Evolutionary conservation across 495 filamentous ascomycete genomes (phyloP).

Genomic region (Hypoxylon lienhwacheense): DNA sequence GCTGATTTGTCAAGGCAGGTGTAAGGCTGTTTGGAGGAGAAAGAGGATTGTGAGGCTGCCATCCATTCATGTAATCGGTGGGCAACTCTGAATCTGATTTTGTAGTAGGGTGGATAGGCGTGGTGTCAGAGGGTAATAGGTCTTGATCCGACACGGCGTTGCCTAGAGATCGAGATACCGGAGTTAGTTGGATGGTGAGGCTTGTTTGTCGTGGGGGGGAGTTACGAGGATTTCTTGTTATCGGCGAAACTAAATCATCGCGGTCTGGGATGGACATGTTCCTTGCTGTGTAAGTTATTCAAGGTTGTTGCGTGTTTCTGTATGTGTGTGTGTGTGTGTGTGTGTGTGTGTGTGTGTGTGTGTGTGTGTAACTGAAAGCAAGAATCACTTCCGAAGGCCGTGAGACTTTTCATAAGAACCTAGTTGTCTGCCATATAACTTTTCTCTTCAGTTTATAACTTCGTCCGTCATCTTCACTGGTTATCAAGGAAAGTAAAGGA

Average conservation of each 20-base stretch:
- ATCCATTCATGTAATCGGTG: slow-evolving; percentile 50
- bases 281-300: not conserved
- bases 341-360: no score
- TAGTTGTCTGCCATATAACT: no score
- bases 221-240: slow-evolving; percentile 31
- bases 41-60: slow-evolving; percentile 39
- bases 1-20: slow-evolving; percentile 11
- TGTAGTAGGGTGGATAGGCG: slow-evolving; percentile 20
- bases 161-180: not conserved
- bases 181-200: slow-evolving; percentile 23
- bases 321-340: no score
- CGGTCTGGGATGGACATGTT: slow-evolving; percentile 38
- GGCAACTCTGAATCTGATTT: slow-evolving; percentile 34
- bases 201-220: slow-evolving; percentile 17
- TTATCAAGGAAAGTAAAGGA: no score
- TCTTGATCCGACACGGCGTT: not conserved
- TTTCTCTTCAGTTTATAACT: no score
- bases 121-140: slow-evolving; percentile 23
- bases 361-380: no score
- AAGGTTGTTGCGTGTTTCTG: slow-evolving; percentile 6
- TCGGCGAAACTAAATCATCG: slow-evolving; percentile 40
- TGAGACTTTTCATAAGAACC: no score
- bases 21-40: slow-evolving; percentile 28
- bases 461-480: no score
- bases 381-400: no score